These are phyloP conservation scores for Xylaria hypoxylon DNA, from an alignment of 2,329 filamentous ascomycete genomes.

Conservation along the genomic window DNA sequence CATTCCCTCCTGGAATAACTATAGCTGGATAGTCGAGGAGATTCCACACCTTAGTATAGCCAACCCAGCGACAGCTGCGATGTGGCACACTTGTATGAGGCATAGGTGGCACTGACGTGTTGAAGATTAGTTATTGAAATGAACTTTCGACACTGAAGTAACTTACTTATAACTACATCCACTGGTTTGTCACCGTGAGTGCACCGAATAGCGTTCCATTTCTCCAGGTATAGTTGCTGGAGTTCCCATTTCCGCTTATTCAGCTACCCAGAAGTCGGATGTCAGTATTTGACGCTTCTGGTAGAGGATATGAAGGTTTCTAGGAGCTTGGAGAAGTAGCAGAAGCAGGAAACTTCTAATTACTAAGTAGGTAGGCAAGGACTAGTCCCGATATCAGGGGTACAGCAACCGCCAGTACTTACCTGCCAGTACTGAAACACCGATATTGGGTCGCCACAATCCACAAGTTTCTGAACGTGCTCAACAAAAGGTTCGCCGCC, in stretches of 20 bases:
- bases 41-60: constrained; percentile 73
- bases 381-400: neutral
- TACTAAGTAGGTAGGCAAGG: neutral
- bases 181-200: constrained; percentile 58
- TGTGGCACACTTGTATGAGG: constrained; percentile 68
- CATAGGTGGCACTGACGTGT: constrained; percentile 61
- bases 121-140: neutral
- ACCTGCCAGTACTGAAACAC: constrained; percentile 74
- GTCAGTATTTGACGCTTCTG: neutral
- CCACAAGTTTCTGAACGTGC: constrained; percentile 68
- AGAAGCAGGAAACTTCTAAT: neutral
- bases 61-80: constrained; percentile 58
- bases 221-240: constrained; percentile 68
- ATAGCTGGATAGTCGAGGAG: constrained; percentile 71
- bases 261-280: constrained; percentile 48
- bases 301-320: neutral
- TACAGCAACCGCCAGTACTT: neutral
- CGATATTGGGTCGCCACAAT: constrained; percentile 64
- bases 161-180: constrained; percentile 63
- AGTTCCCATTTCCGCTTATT: constrained; percentile 66
- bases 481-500: constrained; percentile 71
- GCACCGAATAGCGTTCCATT: constrained; percentile 64
- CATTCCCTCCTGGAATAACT: constrained; percentile 65
- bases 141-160: neutral
- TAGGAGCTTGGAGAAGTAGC: no score